Conservation (phyloP, 2,329 filamentous ascomycete genomes). For the Aspergillus fischeri region DNA sequence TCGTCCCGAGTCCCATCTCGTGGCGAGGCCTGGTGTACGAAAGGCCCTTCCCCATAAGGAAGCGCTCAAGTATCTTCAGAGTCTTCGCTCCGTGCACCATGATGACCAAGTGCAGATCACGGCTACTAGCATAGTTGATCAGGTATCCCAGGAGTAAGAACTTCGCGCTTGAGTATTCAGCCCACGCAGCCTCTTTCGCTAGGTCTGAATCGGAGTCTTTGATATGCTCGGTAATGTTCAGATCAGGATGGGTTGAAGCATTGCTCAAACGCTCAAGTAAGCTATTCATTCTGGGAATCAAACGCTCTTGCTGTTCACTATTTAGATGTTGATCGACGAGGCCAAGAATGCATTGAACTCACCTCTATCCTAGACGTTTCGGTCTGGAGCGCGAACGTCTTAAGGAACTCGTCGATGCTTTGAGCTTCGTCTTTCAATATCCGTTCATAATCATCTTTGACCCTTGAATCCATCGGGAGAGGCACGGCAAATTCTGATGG, state of each 20-base stretch:
- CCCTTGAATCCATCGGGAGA: conserved; percentile 41
- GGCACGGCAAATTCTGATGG: conserved; percentile 39
- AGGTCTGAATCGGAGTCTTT: conserved; percentile 30
- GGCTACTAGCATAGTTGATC: conserved; percentile 30
- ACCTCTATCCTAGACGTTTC: conserved; percentile 23
- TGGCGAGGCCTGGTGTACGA: conserved; percentile 24
- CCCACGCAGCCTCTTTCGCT: conserved; percentile 40
- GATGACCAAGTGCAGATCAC: conserved; percentile 39
- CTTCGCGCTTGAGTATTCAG: conserved; percentile 46
- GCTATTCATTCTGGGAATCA: conserved; percentile 30
- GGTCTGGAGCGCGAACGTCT: conserved; percentile 10
- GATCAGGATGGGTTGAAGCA: conserved; percentile 42
- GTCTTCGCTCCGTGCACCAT: conserved; percentile 34
- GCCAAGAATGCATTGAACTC: conserved; percentile 2
- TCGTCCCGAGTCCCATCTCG: conserved; percentile 29
- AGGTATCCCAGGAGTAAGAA: conserved; percentile 43
- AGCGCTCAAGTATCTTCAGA: conserved; percentile 39
- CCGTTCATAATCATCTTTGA: conserved; percentile 41
- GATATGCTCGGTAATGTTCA: conserved; percentile 40
- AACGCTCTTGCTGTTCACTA: conserved; percentile 19
- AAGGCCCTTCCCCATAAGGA: conserved; percentile 40
- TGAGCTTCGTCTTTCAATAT: conserved; percentile 26
- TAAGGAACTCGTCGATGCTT: conserved; percentile 29
- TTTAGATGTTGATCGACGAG: conserved; percentile 11
- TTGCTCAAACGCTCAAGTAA: conserved; percentile 39